Base-by-base conservation (phyloP, 2,329 filamentous ascomycete species). In the Zasmidium angulare region DNA sequence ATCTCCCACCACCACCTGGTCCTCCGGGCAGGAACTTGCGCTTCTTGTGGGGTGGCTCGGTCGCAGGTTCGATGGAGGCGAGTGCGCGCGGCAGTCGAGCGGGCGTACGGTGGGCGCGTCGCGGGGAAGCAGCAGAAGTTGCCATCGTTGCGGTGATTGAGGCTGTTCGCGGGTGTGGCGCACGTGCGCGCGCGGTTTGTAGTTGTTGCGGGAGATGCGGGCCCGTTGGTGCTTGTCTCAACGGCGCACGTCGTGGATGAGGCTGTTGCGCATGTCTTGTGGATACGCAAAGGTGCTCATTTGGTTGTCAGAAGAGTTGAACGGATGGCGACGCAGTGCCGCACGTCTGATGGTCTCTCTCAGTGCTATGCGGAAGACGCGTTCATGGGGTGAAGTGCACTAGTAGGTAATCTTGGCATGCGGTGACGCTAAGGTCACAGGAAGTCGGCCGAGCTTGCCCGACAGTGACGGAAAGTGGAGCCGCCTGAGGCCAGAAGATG, bases 1-100 rank as follows among this genome's bases (percentile, higher is more conserved):
- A 96, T 71, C 92, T 82, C 20, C 92, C 91, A 59, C 92, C 91
- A 49, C 92, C 92, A 43, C 91, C 91, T 59, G 91, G 89, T 2
- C 91, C 92, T 50, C 92, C 92, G 31, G 93, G 91, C 50, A 96
- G 84, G 77, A 96, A 97, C 75, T 76, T 79, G 62, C 75, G 75
- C 69, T 74, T 74, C 75, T 81, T 81, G 74, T 63, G 69, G 24
- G 76, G 75, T 29, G 77, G 77, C 54, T 76, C 77, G 19, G 75
- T 76, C 60, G 76, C 74, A 49, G 75, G 62, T 55, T 68, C 69
- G 47, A 65, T 68, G 10, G 64, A 64, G 17, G 68, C 65, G 29
- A 66, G 66, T 17, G 68, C 64, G 54, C 66, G 69, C 47, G 65
- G 58, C 14, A 65, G 57, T 20, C 70, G 63, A 23, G 62, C 71